Base-by-base conservation (phyloP, 768 basidiomycete species). In the Saitozyma podzolica region DNA sequence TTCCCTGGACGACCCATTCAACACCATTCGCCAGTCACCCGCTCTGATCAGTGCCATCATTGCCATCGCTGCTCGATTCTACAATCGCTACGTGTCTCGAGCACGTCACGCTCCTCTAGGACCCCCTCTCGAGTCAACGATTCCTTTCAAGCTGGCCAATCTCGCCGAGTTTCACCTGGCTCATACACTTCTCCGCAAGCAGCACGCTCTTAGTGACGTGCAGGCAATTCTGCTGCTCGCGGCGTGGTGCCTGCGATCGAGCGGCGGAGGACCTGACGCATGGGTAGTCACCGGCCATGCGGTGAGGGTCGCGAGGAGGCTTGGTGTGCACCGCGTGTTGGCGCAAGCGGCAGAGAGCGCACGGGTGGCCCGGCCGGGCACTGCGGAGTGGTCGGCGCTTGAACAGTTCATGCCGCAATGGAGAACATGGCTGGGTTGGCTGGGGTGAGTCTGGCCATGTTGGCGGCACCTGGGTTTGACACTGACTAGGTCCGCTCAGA, bases 11-110 rank as follows among this genome's bases (percentile, higher is more conserved):
- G 64, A 69, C 39, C 61, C 68, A 9, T 72, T 69, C 61, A 66
- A 53, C 40, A 56, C 59, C n/a, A 66, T 68, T 20, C 65, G 66
- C 10, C 63, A 66, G 49, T 71, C 73, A 1, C 64, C 70, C 2
- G 57, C 67, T 39, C 58, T 74, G 8, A 59, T 74, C 50, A 64
- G 62, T 16, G 63, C 65, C 0, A 68, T 72, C 9, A 13, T 72
- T 16, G 73, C 73, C 39, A 56, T 74, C 13, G 62, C 70, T 2
- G 63, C 68, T 39, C 65, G 70, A 41, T 74, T 74, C 59, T 69
- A 72, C 56, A 58, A 58, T 56, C 58, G 59, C 29, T 67, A 53
- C 56, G 59, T 64, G 13, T 45, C 64, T 1, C 62, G 67, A 39
- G 54, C 48, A 56, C 51, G 6, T 53, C 63, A 47, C 8, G 54